Evolutionary conservation across 345 rosid species (phyloP).

Genomic region (Cardamine occulta): DNA sequence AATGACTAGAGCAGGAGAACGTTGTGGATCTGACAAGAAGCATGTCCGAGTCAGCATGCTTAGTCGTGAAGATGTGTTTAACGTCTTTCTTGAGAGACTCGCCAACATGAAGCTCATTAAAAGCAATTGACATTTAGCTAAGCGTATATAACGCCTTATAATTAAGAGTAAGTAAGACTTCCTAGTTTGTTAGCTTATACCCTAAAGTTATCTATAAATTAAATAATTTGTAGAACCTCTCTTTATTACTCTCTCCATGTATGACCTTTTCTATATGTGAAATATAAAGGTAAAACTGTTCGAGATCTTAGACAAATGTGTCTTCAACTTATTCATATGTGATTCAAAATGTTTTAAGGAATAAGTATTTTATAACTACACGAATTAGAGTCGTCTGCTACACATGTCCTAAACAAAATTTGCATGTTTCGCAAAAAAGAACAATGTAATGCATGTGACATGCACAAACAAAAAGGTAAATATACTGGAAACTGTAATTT

Average conservation of each 20-base stretch:
- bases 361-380: background rate
- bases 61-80: conserved; percentile 61
- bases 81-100: conserved; percentile 66
- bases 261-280: conserved; percentile 3
- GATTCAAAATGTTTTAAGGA: background rate
- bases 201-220: conserved; percentile 1
- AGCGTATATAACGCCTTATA: background rate
- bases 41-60: conserved; percentile 75
- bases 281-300: conserved; percentile 4
- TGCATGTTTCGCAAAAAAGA: background rate
- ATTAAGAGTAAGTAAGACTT: background rate
- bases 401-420: background rate
- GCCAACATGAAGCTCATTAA: conserved; percentile 47
- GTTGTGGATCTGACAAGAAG: conserved; percentile 58
- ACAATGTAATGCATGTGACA: background rate
- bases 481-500: background rate
- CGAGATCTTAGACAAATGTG: background rate
- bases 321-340: background rate
- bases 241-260: background rate
- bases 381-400: background rate
- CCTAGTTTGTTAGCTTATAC: conserved; percentile 9
- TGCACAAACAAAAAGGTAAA: background rate
- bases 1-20: conserved; percentile 56
- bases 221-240: background rate
- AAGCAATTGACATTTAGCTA: conserved; percentile 21